Conservation (phyloP, 371 early-diverging fungal genomes). For the Umbelopsis sp. region DNA sequence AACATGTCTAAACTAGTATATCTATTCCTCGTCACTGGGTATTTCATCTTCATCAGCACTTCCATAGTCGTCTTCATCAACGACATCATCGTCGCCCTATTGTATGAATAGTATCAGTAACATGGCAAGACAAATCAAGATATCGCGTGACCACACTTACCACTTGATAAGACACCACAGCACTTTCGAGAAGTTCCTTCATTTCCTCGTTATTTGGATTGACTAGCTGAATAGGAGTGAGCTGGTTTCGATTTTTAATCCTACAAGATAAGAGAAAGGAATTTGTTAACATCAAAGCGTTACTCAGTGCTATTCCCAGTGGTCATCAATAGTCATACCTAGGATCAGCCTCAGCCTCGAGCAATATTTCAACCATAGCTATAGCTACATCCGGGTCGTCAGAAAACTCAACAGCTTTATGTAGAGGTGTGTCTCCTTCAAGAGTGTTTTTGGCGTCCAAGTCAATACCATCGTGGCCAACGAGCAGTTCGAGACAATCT, state of each 20-base stretch:
- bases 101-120: neutral
- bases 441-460: conserved; percentile 51
- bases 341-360: conserved; percentile 61
- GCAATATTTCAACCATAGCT: conserved; percentile 55
- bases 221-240: conserved; percentile 41
- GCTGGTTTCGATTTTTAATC: conserved; percentile 39
- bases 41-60: conserved; percentile 22
- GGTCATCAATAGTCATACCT: conserved; percentile 26
- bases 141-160: conserved; percentile 26
- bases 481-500: conserved; percentile 60
- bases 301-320: neutral
- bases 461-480: conserved; percentile 47
- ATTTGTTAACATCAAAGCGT: neutral
- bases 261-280: conserved; percentile 24
- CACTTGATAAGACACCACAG: conserved; percentile 31
- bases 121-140: neutral
- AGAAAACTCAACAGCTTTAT: conserved; percentile 59
- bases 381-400: conserved; percentile 58
- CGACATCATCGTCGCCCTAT: conserved; percentile 11
- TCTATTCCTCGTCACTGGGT: conserved; percentile 18
- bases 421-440: conserved; percentile 67
- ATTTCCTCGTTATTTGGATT: conserved; percentile 35
- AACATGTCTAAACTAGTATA: neutral
- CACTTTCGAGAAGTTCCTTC: conserved; percentile 31
- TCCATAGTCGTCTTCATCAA: conserved; percentile 14